phyloP scores from a whole-genome alignment of 208 protist genomes.

The Crithidia mellificae region DNA sequence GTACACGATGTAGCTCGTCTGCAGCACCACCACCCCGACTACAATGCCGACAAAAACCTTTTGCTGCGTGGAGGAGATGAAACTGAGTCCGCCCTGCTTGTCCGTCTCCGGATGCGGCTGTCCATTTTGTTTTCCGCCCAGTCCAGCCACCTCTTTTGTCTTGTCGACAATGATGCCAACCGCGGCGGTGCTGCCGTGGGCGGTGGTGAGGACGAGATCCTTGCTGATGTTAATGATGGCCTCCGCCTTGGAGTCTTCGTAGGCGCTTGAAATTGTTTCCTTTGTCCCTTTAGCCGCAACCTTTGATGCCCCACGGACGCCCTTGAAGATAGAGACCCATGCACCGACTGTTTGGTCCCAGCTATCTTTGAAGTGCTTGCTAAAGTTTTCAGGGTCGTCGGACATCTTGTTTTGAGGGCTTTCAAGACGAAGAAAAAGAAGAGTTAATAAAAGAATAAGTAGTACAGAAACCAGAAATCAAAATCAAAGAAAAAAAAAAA shows the following conservation, averaged over 20 bases:
- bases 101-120: not conserved
- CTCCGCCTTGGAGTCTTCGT: conserved; percentile 23
- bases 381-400: conserved; percentile 16
- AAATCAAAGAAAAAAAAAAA: not conserved
- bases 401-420: not conserved
- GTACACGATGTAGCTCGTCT: conserved; percentile 34
- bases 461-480: not conserved
- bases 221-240: conserved; percentile 26
- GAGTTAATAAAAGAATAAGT: not conserved
- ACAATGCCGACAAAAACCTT: conserved; percentile 26
- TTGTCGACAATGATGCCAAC: conserved; percentile 22
- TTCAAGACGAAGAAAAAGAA: not conserved
- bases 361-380: conserved; percentile 25
- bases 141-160: conserved; percentile 11
- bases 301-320: conserved; percentile 12
- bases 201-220: conserved; percentile 18
- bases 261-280: conserved; percentile 18
- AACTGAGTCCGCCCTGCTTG: not conserved
- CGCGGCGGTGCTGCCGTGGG: conserved; percentile 12
- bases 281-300: conserved; percentile 18
- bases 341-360: conserved; percentile 30
- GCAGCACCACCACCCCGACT: conserved; percentile 22
- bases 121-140: not conserved
- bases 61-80: conserved; percentile 16
- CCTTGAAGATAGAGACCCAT: conserved; percentile 27